Base-by-base conservation (phyloP, 371 early-diverging fungal species). In the Mucor velutinosus region DNA sequence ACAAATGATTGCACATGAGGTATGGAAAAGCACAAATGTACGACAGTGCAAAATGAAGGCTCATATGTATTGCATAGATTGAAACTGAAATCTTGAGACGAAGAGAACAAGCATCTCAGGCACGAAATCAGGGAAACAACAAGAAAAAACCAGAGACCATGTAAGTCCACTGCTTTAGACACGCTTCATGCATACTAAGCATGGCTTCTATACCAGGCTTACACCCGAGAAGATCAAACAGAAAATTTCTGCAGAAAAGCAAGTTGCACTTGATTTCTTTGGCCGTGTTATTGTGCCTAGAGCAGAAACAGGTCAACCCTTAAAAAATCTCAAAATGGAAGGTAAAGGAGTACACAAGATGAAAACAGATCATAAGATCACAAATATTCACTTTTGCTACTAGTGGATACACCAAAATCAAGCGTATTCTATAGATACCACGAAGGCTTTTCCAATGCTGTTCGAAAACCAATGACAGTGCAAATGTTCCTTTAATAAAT, bases 361-460 rank as follows among this genome's bases (percentile, higher is more conserved):
- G 11, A 27, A 59, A 39, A 33, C 25, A 25, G 65, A 21, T 25
- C 19, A 14, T 47, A 45, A 11, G 51, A 51, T 45, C 19, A 45
- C 19, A n/a, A 58, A 65, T 27, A 37, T 23, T 6, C 4, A 5
- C 25, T 29, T 25, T 53, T 32, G 7, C 15, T 43, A 14, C 17
- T 30, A 70, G 68, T 66, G 27, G 75, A 67, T 55, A 39, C 35
- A 56, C 43, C 64, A 27, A 59, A 69, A 37, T 37, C 69, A 0
- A n/a, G 37, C 37, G 64, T 72, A 15, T 55, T 70, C 45, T 79
- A 77, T 60, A 62, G 69, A 59, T 75, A 76, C 65, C 79, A 76
- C 60, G 74, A 76, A 72, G 80, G 97, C 1, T 95, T 90, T 73
- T 94, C 97, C 7, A 97, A 97, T 77, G 98, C 97, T 5, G 96